phyloP scores from a whole-genome alignment of 2,329 filamentous ascomycete genomes.

The Ophiognomonia clavigignenti-juglandacearum region DNA sequence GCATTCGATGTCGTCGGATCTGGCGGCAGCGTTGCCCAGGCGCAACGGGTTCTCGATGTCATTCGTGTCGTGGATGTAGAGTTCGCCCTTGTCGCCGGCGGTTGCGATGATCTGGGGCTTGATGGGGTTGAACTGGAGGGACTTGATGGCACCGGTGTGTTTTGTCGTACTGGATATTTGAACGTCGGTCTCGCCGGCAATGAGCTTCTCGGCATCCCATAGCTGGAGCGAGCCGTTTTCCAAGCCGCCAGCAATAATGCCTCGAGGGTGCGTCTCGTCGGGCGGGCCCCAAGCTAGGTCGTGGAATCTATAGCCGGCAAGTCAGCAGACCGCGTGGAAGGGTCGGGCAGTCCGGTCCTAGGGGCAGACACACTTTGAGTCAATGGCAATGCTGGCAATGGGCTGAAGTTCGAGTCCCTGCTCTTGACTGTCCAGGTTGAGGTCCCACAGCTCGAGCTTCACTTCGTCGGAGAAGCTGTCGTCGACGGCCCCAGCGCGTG shows the following conservation, averaged over 20 bases:
- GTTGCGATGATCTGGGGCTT: slow-evolving; percentile 88
- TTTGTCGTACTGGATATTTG: slow-evolving; percentile 82
- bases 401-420: slow-evolving; percentile 82
- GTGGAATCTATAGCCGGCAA: slow-evolving; percentile 67
- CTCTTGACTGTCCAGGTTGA: slow-evolving; percentile 72
- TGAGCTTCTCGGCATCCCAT: slow-evolving; percentile 78
- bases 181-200: slow-evolving; percentile 60
- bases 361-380: slow-evolving; percentile 69
- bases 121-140: slow-evolving; percentile 93
- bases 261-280: slow-evolving; percentile 70
- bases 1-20: slow-evolving; percentile 92
- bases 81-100: slow-evolving; percentile 89
- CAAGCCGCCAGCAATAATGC: slow-evolving; percentile 90
- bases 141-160: slow-evolving; percentile 88
- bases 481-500: slow-evolving; percentile 89
- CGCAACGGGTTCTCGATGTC: slow-evolving; percentile 85
- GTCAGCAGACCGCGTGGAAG: slow-evolving; percentile 13
- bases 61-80: slow-evolving; percentile 93
- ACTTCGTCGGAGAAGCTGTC: slow-evolving; percentile 98
- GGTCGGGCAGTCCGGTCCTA: background rate
- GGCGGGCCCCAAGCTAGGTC: slow-evolving; percentile 92
- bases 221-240: slow-evolving; percentile 92
- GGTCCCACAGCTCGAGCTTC: slow-evolving; percentile 93
- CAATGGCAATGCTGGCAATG: slow-evolving; percentile 75
- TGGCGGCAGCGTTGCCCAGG: slow-evolving; percentile 79